These are phyloP conservation scores for Ganoderma leucocontextum DNA, from an alignment of 1,284 basidiomycete genomes.

Conservation along the genomic window DNA sequence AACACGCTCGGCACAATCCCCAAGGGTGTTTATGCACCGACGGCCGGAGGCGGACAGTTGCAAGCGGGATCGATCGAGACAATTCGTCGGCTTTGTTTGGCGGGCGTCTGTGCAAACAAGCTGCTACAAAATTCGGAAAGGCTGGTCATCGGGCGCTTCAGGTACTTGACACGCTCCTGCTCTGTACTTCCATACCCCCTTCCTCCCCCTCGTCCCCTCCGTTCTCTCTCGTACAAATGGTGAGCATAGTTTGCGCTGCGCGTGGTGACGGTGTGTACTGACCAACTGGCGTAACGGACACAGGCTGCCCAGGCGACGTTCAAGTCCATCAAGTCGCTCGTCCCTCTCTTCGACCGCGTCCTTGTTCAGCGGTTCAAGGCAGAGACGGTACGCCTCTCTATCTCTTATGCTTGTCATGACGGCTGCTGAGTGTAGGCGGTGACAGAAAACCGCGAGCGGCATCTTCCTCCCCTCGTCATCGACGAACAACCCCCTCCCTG, in stretches of 20 bases:
- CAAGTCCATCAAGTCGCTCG: constrained; percentile 92
- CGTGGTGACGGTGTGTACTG: neutral
- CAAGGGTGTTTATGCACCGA: neutral
- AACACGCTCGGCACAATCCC: neutral
- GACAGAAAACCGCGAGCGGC: constrained; percentile 92
- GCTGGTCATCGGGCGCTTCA: constrained; percentile 19
- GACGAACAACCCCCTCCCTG: constrained; percentile 86
- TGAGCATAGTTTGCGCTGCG: neutral
- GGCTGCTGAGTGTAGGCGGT: neutral
- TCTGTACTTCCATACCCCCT: constrained; percentile 4
- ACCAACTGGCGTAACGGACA: neutral
- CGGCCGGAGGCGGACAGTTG: no score
- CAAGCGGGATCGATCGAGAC: constrained; percentile 16
- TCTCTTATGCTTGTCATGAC: neutral
- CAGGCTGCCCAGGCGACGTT: constrained; percentile 85
- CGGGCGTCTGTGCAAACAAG: constrained; percentile 14
- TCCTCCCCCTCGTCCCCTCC: neutral
- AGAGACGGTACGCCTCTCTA: constrained; percentile 70
- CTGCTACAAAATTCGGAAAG: constrained; percentile 9
- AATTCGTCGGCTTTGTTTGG: constrained; percentile 19
- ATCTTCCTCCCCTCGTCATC: constrained; percentile 94
- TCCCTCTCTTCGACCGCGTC: constrained; percentile 96
- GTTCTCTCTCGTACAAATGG: constrained; percentile 25
- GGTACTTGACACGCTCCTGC: constrained; percentile 16
- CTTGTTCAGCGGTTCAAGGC: constrained; percentile 98